A percentile compares a stretch with the other conserved stretches of the same genome.
These are phyloP conservation scores for Curvularia hawaiiensis DNA, from an alignment of 2,329 filamentous ascomycete species.

Conservation along the genomic window DNA sequence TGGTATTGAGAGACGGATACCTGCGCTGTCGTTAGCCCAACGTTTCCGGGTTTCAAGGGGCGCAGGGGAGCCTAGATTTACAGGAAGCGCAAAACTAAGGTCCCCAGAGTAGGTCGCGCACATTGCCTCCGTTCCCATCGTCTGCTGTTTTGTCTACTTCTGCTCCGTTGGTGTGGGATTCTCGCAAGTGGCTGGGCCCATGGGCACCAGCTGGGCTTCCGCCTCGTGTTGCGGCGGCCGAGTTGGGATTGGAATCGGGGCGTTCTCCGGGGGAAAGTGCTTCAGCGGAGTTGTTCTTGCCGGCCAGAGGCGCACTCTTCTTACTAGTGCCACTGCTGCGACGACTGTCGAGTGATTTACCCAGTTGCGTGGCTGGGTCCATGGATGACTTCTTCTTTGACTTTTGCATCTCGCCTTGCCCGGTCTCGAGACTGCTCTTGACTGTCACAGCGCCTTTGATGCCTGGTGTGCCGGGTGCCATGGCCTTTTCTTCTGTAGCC, in stretches of 20 bases:
- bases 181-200: slow-evolving; percentile 42
- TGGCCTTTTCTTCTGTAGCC: slow-evolving; percentile 89
- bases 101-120: slow-evolving; percentile 53
- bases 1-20: slow-evolving; percentile 13
- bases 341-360: slow-evolving; percentile 87
- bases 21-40: slow-evolving; percentile 19
- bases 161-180: slow-evolving; percentile 34
- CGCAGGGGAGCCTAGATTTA: slow-evolving; percentile 40
- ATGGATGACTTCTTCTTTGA: slow-evolving; percentile 51
- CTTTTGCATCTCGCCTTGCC: slow-evolving; percentile 68
- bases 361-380: slow-evolving; percentile 60
- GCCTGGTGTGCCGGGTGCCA: slow-evolving; percentile 85
- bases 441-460: slow-evolving; percentile 85
- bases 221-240: slow-evolving; percentile 39
- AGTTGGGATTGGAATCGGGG: slow-evolving; percentile 32
- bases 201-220: slow-evolving; percentile 40
- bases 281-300: slow-evolving; percentile 36
- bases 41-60: not conserved
- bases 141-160: slow-evolving; percentile 30
- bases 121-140: slow-evolving; percentile 46
- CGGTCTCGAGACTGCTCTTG: slow-evolving; percentile 84
- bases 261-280: slow-evolving; percentile 30
- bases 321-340: slow-evolving; percentile 86
- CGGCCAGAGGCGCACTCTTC: slow-evolving; percentile 63
- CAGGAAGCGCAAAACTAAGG: slow-evolving; percentile 44